A percentile compares a stretch with the other conserved stretches of the same genome.
Evolutionary conservation across 116 monocot species (phyloP).

Genomic region (Posidonia oceanica): DNA sequence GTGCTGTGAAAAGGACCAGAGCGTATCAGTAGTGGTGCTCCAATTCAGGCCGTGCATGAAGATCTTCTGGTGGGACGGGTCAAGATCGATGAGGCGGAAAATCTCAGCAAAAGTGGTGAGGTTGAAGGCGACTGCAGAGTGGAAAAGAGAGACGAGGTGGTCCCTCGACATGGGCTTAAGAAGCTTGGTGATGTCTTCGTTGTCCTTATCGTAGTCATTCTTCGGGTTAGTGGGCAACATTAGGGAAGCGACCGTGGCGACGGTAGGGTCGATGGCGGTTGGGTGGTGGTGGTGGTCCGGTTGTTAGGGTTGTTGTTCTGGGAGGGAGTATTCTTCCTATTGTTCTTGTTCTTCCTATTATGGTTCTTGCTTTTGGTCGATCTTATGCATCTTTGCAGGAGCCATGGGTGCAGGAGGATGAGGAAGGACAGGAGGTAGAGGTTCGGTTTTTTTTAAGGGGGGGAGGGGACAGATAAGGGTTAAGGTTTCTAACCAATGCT

Average conservation of each 20-base stretch:
- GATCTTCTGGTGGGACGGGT: constrained; percentile 66
- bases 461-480: background rate
- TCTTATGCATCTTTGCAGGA: constrained; percentile 3
- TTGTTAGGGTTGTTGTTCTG: background rate
- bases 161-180: constrained; percentile 52
- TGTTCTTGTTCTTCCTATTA: background rate
- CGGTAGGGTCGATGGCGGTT: background rate
- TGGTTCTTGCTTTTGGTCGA: background rate
- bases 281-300: background rate
- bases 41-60: constrained; percentile 79
- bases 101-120: constrained; percentile 31
- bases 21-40: constrained; percentile 42
- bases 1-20: constrained; percentile 41
- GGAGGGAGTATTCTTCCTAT: background rate
- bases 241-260: too few species aligned
- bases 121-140: constrained; percentile 33
- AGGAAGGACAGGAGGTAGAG: background rate
- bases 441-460: background rate
- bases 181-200: constrained; percentile 34
- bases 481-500: too few species aligned
- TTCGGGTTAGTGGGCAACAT: background rate
- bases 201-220: constrained; percentile 9
- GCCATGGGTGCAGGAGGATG: background rate
- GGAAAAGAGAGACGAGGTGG: constrained; percentile 52
- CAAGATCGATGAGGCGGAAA: constrained; percentile 34